Percentiles rank a stretch among this genome's conserved stretches.
phyloP scores from a whole-genome alignment of 148 eudicot species.

The Rhododendron kiyosumense region DNA sequence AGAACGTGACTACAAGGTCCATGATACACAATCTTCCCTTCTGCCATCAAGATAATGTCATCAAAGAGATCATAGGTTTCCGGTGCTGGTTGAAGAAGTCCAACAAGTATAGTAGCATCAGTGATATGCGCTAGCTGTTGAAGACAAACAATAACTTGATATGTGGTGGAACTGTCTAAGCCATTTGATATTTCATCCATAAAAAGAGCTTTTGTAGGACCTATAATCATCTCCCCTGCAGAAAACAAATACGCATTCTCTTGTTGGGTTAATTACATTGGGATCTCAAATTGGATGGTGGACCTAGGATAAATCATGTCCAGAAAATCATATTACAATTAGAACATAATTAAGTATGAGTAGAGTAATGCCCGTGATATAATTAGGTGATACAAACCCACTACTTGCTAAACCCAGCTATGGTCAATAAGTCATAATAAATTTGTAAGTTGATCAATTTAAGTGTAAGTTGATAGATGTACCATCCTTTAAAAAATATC shows the following conservation, averaged over 20 bases:
- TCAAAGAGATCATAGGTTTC: constrained; percentile 81
- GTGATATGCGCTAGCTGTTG: constrained; percentile 68
- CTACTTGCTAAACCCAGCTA: neutral
- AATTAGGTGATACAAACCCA: neutral
- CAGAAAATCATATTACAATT: neutral
- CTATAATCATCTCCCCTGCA: constrained; percentile 90
- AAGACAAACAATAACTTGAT: constrained; percentile 62
- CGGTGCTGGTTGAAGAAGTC: constrained; percentile 93
- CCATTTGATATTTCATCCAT: neutral
- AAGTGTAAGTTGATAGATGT: too few species aligned
- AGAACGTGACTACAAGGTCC: constrained; percentile 51
- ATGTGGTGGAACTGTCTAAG: constrained; percentile 77
- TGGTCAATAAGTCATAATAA: neutral
- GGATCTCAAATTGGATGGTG: neutral
- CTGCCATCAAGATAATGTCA: constrained; percentile 78
- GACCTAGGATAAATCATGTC: neutral
- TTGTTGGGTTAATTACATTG: too few species aligned
- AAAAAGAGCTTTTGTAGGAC: constrained; percentile 46
- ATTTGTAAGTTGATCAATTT: too few species aligned
- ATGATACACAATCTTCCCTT: constrained; percentile 80
- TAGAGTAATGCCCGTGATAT: neutral
- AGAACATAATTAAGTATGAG: neutral
- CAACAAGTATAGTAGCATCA: constrained; percentile 59
- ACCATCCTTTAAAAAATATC: neutral
- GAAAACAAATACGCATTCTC: neutral